These are phyloP conservation scores for Acacia concinna DNA, from an alignment of 331 rosid species.

Conservation along the genomic window DNA sequence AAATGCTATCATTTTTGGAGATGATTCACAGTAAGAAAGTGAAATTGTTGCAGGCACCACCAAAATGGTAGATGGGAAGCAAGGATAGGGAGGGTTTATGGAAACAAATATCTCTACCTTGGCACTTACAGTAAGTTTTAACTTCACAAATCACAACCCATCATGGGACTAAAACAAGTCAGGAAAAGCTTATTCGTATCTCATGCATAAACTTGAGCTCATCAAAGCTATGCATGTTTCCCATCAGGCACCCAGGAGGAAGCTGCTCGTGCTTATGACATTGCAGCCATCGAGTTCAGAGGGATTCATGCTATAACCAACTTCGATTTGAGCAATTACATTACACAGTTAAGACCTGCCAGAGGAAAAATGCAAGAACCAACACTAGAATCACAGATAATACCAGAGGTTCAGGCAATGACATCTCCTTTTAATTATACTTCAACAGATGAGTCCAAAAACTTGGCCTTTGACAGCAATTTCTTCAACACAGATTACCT, in stretches of 20 bases:
- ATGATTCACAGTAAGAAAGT: neutral
- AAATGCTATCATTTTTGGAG: neutral
- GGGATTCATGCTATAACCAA: constrained; percentile 72
- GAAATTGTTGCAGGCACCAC: constrained; percentile 57
- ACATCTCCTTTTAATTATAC: constrained; percentile 16
- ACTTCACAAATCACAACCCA: neutral
- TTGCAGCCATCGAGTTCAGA: constrained; percentile 68
- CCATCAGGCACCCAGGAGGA: constrained; percentile 62
- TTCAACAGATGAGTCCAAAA: constrained; percentile 31
- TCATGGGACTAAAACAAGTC: neutral
- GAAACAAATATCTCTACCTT: constrained; percentile 81
- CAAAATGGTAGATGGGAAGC: constrained; percentile 87
- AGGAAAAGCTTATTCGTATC: neutral
- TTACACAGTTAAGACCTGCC: constrained; percentile 59
- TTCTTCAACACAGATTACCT: constrained; percentile 32
- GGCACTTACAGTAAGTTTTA: constrained; percentile 73
- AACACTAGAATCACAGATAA: constrained; percentile 27
- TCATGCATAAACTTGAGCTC: neutral
- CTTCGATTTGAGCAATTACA: constrained; percentile 62
- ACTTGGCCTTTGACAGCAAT: constrained; percentile 34
- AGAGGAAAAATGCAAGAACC: constrained; percentile 20
- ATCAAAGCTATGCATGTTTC: constrained; percentile 20
- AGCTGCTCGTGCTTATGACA: constrained; percentile 74
- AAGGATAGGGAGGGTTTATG: constrained; percentile 74
- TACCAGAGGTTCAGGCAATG: constrained; percentile 29